These are phyloP conservation scores for Phytophthora fragariae DNA, from an alignment of 352 stramenopile genomes.

Conservation along the genomic window DNA sequence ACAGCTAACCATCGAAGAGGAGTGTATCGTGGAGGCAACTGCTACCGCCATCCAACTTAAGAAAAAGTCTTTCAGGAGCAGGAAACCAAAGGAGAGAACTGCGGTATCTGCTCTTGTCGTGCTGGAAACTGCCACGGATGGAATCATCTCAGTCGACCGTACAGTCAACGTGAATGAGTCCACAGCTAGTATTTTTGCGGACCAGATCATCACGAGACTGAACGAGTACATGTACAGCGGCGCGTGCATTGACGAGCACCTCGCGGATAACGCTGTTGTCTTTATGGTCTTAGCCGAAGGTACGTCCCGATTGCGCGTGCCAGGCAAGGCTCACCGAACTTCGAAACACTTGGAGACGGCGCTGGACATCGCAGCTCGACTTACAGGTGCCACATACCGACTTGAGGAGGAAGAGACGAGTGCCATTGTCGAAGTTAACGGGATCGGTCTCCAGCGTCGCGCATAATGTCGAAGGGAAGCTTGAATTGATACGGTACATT, in stretches of 20 bases:
- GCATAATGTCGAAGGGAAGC: not conserved
- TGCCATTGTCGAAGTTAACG: conserved; percentile 56
- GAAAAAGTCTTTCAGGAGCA: conserved; percentile 21
- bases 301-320: conserved; percentile 61
- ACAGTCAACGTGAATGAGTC: conserved; percentile 35
- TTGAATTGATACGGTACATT: not conserved
- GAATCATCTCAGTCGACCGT: conserved; percentile 53
- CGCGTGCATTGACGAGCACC: conserved; percentile 75
- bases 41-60: conserved; percentile 4
- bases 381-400: conserved; percentile 52
- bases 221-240: conserved; percentile 45
- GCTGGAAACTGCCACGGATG: conserved; percentile 49
- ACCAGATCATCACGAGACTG: conserved; percentile 46
- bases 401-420: conserved; percentile 51
- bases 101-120: conserved; percentile 51
- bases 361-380: conserved; percentile 43
- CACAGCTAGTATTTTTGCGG: conserved; percentile 45
- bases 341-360: conserved; percentile 71
- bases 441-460: conserved; percentile 40
- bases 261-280: conserved; percentile 75
- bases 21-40: conserved; percentile 47
- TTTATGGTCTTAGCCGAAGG: conserved; percentile 73
- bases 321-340: conserved; percentile 44
- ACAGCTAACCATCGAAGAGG: conserved; percentile 20
- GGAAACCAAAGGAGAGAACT: conserved; percentile 36